Percentiles rank a stretch among this genome's conserved stretches.
Conservation (phyloP, 2,329 filamentous ascomycete species). For the Aspergillus quadrilineatus region DNA sequence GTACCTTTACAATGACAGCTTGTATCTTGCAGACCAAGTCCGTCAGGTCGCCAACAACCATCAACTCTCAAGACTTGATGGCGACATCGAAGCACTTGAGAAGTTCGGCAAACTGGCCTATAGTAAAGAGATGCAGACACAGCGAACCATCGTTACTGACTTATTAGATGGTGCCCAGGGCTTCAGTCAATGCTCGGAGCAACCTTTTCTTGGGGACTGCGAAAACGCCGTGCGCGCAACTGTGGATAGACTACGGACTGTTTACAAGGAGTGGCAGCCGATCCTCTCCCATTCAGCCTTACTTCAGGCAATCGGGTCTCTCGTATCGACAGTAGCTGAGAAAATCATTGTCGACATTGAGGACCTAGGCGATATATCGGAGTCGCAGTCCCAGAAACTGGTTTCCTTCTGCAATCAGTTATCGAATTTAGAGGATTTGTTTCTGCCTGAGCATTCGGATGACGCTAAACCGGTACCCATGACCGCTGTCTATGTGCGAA, state of each 20-base stretch:
- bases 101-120: slow-evolving; percentile 62
- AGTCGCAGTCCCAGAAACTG: slow-evolving; percentile 61
- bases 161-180: slow-evolving; percentile 63
- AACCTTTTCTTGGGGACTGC: slow-evolving; percentile 60
- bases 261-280: slow-evolving; percentile 57
- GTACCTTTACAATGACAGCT: slow-evolving; percentile 65
- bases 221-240: slow-evolving; percentile 60
- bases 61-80: slow-evolving; percentile 50
- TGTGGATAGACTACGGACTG: slow-evolving; percentile 57
- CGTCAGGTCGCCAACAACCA: slow-evolving; percentile 49
- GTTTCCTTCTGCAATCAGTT: slow-evolving; percentile 57
- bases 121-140: slow-evolving; percentile 63
- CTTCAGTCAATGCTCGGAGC: slow-evolving; percentile 59
- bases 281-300: slow-evolving; percentile 61
- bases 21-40: slow-evolving; percentile 57
- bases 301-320: slow-evolving; percentile 60
- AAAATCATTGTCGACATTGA: slow-evolving; percentile 63
- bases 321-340: slow-evolving; percentile 56
- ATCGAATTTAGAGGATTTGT: slow-evolving; percentile 57
- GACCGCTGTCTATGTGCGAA: slow-evolving; percentile 61
- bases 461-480: slow-evolving; percentile 46
- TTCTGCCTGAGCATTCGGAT: slow-evolving; percentile 46
- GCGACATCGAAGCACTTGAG: slow-evolving; percentile 57
- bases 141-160: slow-evolving; percentile 62
- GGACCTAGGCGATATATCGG: slow-evolving; percentile 64